phyloP scores from a whole-genome alignment of 2,329 filamentous ascomycete species.

The Pestalotiopsis sp. region DNA sequence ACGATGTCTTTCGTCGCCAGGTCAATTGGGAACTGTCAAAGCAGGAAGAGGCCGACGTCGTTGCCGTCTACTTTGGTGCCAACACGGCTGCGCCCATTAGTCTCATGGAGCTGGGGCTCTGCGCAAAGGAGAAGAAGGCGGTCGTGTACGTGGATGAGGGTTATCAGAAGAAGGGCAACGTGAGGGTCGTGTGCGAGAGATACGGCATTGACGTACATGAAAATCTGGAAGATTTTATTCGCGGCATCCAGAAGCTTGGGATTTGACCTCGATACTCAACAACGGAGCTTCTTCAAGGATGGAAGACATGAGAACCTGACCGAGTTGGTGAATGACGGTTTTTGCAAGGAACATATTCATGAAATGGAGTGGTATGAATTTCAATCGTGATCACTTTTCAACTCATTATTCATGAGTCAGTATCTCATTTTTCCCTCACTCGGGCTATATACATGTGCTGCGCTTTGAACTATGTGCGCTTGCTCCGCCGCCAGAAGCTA shows the following conservation, averaged over 20 bases:
- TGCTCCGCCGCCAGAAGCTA: too few species aligned
- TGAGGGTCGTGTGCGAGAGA: slow-evolving; percentile 57
- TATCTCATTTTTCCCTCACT: too few species aligned
- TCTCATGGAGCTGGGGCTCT: slow-evolving; percentile 63
- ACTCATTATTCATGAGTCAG: too few species aligned
- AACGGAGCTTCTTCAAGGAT: too few species aligned
- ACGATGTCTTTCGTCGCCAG: slow-evolving; percentile 58
- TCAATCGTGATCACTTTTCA: too few species aligned
- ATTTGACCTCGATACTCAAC: not conserved
- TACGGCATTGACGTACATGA: slow-evolving; percentile 48
- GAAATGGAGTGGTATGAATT: too few species aligned
- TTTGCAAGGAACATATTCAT: too few species aligned
- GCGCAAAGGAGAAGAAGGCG: slow-evolving; percentile 41
- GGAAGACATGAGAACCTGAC: too few species aligned
- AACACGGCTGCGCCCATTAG: slow-evolving; percentile 58
- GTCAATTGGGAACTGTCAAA: slow-evolving; percentile 64
- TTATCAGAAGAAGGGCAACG: slow-evolving; percentile 64
- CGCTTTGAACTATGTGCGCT: too few species aligned
- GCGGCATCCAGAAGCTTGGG: slow-evolving; percentile 35
- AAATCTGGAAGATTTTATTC: slow-evolving; percentile 42
- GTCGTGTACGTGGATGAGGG: slow-evolving; percentile 56
- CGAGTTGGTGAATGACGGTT: too few species aligned
- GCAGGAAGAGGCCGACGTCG: slow-evolving; percentile 53
- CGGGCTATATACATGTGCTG: too few species aligned
- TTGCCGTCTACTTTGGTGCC: slow-evolving; percentile 60